Base-by-base conservation (phyloP, 2,329 filamentous ascomycete genomes). In the Aspergillus awamori region DNA sequence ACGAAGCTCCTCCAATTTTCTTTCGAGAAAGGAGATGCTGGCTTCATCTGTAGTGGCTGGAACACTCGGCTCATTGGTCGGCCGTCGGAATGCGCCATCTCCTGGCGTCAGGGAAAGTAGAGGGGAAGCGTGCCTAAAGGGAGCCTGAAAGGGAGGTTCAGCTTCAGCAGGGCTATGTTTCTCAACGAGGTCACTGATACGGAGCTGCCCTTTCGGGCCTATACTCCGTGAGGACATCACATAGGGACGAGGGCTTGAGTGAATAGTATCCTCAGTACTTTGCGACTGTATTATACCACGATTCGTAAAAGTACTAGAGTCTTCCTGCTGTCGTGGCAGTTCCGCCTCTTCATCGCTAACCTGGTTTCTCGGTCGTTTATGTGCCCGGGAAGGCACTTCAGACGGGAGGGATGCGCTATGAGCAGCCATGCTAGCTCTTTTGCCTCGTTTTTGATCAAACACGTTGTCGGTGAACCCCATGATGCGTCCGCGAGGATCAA, bases 391-490 rank as follows among this genome's bases (percentile, higher is more conserved):
- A 15, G 53, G 28, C 8, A 53, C 11, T 11, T 33, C 26, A 15
- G 28, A 33, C 24, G 54, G 58, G n/a, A 59, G 47, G 5, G 55
- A 67, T 39, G 22, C 49, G 17, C 30, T 56, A 17, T 52, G 59
- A 20, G 45, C 39, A 36, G 57, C 39, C 20, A 59, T 17, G 15
- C 58, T 61, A 20, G 63, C 61, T 54, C 57, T 61, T 38, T 63
- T 66, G 11, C 71, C 72, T 59, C 73, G 65, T 62, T 72, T 75
- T 56, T 75, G 72, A 59, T 76, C 73, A 62, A 76, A 76, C 3
- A 76, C 74, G 63, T 76, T 76, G 57, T 76, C 74, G 6, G 72
- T 71, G 65, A 76, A 76, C 2, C 74, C 74, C 64, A 72, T 68
- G 17, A 70, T 65, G 53, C 74, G 73, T 1, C 74, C 73, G 17